These are phyloP conservation scores for Stentor roeselii DNA, from an alignment of 73 alveolate genomes.

Conservation along the genomic window DNA sequence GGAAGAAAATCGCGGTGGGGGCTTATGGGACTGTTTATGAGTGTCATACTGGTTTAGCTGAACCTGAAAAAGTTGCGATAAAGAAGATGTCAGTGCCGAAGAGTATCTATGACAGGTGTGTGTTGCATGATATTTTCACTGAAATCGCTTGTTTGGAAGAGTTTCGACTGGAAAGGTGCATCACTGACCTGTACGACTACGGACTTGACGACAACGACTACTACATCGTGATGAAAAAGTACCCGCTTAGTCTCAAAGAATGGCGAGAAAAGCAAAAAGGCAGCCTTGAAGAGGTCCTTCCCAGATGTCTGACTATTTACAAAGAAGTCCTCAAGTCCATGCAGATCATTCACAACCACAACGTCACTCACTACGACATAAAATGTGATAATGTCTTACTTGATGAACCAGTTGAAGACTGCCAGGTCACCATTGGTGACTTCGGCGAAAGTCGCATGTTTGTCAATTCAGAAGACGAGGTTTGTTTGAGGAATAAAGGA, in stretches of 20 bases:
- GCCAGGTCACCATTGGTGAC: conserved; percentile 89
- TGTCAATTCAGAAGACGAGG: conserved; percentile 92
- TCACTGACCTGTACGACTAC: conserved; percentile 96
- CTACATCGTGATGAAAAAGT: conserved; percentile 93
- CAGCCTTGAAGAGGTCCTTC: conserved; percentile 73
- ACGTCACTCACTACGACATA: conserved; percentile 96
- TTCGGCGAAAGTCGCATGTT: conserved; percentile 96
- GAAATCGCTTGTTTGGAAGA: conserved; percentile 96
- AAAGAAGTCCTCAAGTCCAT: conserved; percentile 89
- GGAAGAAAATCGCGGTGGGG: conserved; percentile 94
- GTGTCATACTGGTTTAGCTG: conserved; percentile 78
- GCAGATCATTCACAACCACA: conserved; percentile 82
- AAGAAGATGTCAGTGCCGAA: conserved; percentile 90
- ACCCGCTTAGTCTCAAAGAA: conserved; percentile 84
- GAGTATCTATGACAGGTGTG: conserved; percentile 92
- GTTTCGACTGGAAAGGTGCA: conserved; percentile 84
- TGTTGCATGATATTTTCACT: conserved; percentile 91
- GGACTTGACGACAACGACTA: conserved; percentile 92
- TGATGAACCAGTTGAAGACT: conserved; percentile 69
- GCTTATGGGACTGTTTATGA: conserved; percentile 95
- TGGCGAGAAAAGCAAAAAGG: conserved; percentile 87
- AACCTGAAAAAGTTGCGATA: conserved; percentile 93
- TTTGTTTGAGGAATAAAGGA: conserved; percentile 91
- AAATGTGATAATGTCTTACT: conserved; percentile 94
- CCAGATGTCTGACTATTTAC: conserved; percentile 81